phyloP scores from a whole-genome alignment of 2,329 filamentous ascomycete genomes.

The Chaetomiaceae sp. region DNA sequence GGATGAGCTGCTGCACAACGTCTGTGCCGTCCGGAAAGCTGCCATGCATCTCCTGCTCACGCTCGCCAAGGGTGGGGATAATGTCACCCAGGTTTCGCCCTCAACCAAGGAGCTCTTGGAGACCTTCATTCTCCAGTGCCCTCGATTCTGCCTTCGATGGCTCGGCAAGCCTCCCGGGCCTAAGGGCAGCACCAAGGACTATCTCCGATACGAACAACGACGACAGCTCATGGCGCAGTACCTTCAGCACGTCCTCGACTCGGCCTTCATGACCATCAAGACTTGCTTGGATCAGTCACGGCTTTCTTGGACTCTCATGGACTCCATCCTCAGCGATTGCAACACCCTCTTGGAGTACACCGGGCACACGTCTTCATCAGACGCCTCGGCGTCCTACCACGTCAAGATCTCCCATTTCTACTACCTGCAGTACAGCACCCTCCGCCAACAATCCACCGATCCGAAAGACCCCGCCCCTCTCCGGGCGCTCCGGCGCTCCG shows the following conservation, averaged over 20 bases:
- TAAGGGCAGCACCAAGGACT: conserved; percentile 51
- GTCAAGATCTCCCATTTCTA: conserved; percentile 70
- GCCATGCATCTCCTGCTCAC: conserved; percentile 45
- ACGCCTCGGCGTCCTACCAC: conserved; percentile 43
- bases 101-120: conserved; percentile 42
- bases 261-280: conserved; percentile 54
- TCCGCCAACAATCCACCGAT: conserved; percentile 43
- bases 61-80: conserved; percentile 13
- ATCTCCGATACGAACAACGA: conserved; percentile 58
- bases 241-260: conserved; percentile 56
- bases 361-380: conserved; percentile 35
- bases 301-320: conserved; percentile 51
- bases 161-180: conserved; percentile 53
- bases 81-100: conserved; percentile 16
- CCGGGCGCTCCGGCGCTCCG: conserved; percentile 57
- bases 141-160: conserved; percentile 58
- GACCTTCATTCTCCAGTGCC: conserved; percentile 53
- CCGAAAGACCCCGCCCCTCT: conserved; percentile 43
- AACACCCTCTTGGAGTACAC: conserved; percentile 50
- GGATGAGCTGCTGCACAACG: conserved; percentile 55
- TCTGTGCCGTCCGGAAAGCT: conserved; percentile 52
- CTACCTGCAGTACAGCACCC: conserved; percentile 56
- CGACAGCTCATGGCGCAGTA: conserved; percentile 49
- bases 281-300: conserved; percentile 44
- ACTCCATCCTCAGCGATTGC: conserved; percentile 55